phyloP scores from a whole-genome alignment of 106 monocot species.

The Narthecium ossifragum region DNA sequence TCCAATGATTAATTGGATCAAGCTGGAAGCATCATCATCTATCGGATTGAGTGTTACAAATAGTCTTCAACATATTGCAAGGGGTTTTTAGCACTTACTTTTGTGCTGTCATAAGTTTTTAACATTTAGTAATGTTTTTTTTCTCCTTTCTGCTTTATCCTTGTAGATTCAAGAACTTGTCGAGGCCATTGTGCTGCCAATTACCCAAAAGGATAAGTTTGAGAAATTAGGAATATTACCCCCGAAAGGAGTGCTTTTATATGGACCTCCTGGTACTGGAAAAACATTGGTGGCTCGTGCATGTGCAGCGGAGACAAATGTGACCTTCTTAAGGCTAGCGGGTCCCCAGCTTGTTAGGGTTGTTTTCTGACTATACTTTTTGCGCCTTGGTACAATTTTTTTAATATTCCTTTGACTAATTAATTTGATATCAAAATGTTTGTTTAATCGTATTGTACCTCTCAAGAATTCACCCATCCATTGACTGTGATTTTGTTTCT shows the following conservation, averaged over 20 bases:
- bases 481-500: neutral
- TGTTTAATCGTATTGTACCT: neutral
- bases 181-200: slow-evolving; percentile 85
- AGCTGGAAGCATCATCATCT: too few species aligned
- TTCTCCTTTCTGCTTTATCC: slow-evolving; percentile 8
- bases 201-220: slow-evolving; percentile 88
- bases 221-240: slow-evolving; percentile 80
- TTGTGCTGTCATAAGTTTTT: too few species aligned
- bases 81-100: too few species aligned
- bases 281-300: slow-evolving; percentile 95
- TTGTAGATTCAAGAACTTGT: slow-evolving; percentile 93
- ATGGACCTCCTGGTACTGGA: slow-evolving; percentile 92
- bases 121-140: neutral
- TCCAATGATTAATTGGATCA: too few species aligned
- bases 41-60: too few species aligned
- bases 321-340: slow-evolving; percentile 83
- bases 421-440: neutral
- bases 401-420: neutral
- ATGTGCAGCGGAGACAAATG: slow-evolving; percentile 94
- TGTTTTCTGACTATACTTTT: neutral
- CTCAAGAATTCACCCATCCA: neutral
- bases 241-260: slow-evolving; percentile 89
- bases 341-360: slow-evolving; percentile 93
- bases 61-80: too few species aligned
- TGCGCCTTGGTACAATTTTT: neutral